Conservation (phyloP, 2,329 filamentous ascomycete species). For the Aspergillus chevalieri region DNA sequence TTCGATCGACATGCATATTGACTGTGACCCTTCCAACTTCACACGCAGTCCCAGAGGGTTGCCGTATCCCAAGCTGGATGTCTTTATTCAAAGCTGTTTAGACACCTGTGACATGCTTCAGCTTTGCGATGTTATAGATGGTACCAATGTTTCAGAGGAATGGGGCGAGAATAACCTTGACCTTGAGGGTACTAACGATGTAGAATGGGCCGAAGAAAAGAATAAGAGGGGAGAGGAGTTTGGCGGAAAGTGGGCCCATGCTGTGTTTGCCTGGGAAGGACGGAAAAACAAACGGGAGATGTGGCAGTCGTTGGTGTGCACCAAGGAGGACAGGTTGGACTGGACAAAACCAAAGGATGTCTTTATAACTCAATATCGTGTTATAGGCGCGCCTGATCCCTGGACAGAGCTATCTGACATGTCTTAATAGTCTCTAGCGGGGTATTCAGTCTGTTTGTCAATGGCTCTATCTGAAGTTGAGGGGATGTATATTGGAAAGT, state of each 20-base stretch:
- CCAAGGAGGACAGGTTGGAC: conserved; percentile 18
- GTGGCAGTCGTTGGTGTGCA: conserved; percentile 20
- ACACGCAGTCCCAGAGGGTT: conserved; percentile 21
- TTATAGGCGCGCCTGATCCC: conserved; percentile 21
- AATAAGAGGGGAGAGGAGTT: conserved; percentile 16
- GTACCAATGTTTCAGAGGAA: conserved; percentile 23
- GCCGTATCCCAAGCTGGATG: conserved; percentile 22
- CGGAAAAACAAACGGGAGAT: conserved; percentile 17
- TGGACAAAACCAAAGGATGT: conserved; percentile 22
- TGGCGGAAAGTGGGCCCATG: conserved; percentile 20
- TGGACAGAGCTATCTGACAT: conserved; percentile 18
- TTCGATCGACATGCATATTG: conserved; percentile 20
- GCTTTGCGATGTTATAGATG: conserved; percentile 24
- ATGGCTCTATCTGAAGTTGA: conserved; percentile 3
- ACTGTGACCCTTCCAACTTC: conserved; percentile 18
- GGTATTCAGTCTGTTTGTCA: conserved; percentile 1
- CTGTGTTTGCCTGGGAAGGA: conserved; percentile 19
- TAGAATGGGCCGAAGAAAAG: conserved; percentile 21
- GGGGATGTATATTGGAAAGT: conserved; percentile 3
- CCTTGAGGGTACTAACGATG: conserved; percentile 20
- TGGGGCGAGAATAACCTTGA: conserved; percentile 21
- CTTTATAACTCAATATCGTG: conserved; percentile 20
- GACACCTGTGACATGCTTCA: conserved; percentile 21
- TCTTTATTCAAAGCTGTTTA: conserved; percentile 23
- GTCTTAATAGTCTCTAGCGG: conserved; percentile 10